Conservation (phyloP, 2,329 filamentous ascomycete genomes). For the Colletotrichum spaethianum region DNA sequence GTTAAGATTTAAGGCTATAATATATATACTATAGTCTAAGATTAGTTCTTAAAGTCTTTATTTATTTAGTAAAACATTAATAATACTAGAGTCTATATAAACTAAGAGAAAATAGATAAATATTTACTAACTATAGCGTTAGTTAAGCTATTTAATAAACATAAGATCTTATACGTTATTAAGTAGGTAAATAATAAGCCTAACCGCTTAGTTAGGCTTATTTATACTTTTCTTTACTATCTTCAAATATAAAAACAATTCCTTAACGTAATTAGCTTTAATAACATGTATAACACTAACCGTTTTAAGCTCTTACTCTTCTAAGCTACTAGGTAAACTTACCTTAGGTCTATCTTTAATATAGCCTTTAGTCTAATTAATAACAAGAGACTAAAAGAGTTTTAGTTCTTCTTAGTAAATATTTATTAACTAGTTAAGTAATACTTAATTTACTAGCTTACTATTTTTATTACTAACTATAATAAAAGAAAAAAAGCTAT, state of each 20-base stretch:
- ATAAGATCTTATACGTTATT: slow-evolving; percentile 40
- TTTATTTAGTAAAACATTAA: slow-evolving; percentile 41
- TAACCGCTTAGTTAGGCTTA: slow-evolving; percentile 39
- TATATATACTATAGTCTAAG: no score
- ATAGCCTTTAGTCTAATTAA: no score
- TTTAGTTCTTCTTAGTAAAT: no score
- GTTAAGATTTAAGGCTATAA: slow-evolving; percentile 9
- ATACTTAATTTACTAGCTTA: not conserved
- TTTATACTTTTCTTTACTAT: slow-evolving; percentile 39
- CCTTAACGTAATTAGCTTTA: slow-evolving; percentile 16
- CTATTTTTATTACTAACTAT: not conserved
- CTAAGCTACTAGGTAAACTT: not conserved
- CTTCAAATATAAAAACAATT: slow-evolving; percentile 39
- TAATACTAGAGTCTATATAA: slow-evolving; percentile 27
- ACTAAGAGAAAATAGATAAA: not conserved
- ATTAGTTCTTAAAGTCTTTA: slow-evolving; percentile 24
- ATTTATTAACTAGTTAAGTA: not conserved
- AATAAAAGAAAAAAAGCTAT: not conserved
- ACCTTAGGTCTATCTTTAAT: no score
- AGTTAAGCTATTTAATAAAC: not conserved
- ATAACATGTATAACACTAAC: not conserved
- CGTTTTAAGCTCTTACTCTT: not conserved
- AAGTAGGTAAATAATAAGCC: slow-evolving; percentile 40
- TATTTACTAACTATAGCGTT: no score
- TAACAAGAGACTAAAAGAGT: no score